Conservation (phyloP, 1,284 basidiomycete species). For the Schizophyllum commune region DNA sequence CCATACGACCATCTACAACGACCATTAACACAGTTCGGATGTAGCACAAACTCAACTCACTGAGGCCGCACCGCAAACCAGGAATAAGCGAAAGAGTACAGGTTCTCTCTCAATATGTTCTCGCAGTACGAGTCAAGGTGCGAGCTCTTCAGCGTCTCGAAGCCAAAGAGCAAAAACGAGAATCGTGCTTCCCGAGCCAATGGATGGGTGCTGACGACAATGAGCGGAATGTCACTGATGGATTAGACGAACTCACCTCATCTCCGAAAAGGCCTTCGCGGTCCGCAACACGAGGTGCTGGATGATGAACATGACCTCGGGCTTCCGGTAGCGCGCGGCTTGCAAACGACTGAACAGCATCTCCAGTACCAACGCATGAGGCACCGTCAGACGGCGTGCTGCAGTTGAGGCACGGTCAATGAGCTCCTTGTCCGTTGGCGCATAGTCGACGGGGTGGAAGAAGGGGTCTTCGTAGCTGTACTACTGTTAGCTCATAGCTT, state of each 20-base stretch:
- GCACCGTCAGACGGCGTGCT: conserved; percentile 72
- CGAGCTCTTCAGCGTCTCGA: conserved; percentile 87
- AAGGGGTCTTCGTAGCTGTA: conserved; percentile 83
- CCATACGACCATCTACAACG: conserved; percentile 98
- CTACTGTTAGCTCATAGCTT: neutral
- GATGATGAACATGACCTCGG: conserved; percentile 80
- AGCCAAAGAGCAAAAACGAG: conserved; percentile 86
- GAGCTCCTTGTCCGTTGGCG: conserved; percentile 81
- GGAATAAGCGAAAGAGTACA: conserved; percentile 78
- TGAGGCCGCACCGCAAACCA: conserved; percentile 92
- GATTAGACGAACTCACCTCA: conserved; percentile 53
- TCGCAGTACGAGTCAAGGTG: conserved; percentile 84
- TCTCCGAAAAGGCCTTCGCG: conserved; percentile 51
- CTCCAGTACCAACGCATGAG: conserved; percentile 82
- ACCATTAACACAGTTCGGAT: too few relatives aligned
- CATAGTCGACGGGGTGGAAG: conserved; percentile 80
- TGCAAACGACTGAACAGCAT: conserved; percentile 92
- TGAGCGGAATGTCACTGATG: conserved; percentile 1
- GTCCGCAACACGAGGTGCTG: conserved; percentile 82
- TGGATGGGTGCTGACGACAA: conserved; percentile 70
- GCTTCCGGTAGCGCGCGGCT: conserved; percentile 84
- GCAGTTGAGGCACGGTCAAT: conserved; percentile 70
- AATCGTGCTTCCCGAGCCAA: conserved; percentile 87
- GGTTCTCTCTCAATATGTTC: conserved; percentile 62
- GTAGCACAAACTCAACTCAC: conserved; percentile 36